Percentiles rank a stretch among this genome's conserved stretches.
These are phyloP conservation scores for Salix exigua DNA, from an alignment of 345 rosid species.

Conservation along the genomic window DNA sequence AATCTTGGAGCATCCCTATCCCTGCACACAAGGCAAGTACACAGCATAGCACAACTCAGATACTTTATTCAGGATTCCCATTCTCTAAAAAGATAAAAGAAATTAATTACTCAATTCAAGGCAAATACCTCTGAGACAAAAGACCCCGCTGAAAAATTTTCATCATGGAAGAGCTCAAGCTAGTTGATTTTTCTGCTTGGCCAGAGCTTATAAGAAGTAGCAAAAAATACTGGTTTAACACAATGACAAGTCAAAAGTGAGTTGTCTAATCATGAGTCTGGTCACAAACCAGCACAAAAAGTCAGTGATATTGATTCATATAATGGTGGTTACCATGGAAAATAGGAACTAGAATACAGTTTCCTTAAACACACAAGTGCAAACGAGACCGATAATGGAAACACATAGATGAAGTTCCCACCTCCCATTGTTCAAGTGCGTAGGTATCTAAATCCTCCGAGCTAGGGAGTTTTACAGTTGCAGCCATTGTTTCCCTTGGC, in stretches of 20 bases:
- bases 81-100: conserved; percentile 9
- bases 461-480: conserved; percentile 61
- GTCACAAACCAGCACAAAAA: neutral
- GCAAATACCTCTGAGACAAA: conserved; percentile 59
- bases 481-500: conserved; percentile 85
- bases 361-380: conserved; percentile 5
- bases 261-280: conserved; percentile 12
- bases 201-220: conserved; percentile 82
- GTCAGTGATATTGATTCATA: neutral
- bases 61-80: conserved; percentile 8
- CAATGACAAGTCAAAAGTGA: conserved; percentile 30
- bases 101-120: neutral
- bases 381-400: conserved; percentile 5
- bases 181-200: conserved; percentile 63
- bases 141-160: conserved; percentile 87
- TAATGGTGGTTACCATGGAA: conserved; percentile 1
- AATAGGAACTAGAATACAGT: conserved; percentile 6
- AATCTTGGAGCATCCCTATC: conserved; percentile 77
- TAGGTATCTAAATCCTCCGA: conserved; percentile 70
- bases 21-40: conserved; percentile 39
- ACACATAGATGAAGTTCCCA: conserved; percentile 34
- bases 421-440: conserved; percentile 96
- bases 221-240: conserved; percentile 70
- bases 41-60: conserved; percentile 10
- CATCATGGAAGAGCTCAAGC: conserved; percentile 89